Conservation (phyloP, 805 yeast species). For the Nakazawaea laoshanensis region DNA sequence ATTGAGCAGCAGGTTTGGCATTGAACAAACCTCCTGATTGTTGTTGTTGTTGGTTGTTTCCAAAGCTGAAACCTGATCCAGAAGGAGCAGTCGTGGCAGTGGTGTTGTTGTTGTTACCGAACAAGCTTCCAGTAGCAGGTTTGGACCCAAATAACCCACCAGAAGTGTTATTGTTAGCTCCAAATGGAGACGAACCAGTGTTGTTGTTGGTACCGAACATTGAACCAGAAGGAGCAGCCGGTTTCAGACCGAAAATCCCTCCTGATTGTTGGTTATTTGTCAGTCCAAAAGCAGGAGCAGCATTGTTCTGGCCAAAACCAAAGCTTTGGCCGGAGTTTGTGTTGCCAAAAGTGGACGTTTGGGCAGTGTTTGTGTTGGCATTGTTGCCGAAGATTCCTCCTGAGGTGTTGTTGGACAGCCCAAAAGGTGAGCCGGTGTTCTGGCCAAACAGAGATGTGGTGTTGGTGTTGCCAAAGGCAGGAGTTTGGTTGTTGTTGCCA, state of each 20-base stretch:
- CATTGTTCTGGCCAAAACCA: constrained; percentile 25
- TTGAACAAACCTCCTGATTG: constrained; percentile 14
- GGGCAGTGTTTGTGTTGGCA: constrained; percentile 6
- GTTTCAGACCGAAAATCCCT: constrained; percentile 19
- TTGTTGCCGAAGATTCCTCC: constrained; percentile 20
- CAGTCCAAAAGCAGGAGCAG: no score
- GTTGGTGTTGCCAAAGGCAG: constrained; percentile 18
- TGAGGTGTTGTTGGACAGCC: constrained; percentile 12
- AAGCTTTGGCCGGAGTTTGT: constrained; percentile 11
- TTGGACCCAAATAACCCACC: constrained; percentile 29
- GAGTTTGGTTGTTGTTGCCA: constrained; percentile 15
- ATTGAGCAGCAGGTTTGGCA: constrained; percentile 13
- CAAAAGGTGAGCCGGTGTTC: constrained; percentile 17
- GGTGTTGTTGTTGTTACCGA: constrained; percentile 19
- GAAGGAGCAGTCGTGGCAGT: constrained; percentile 14
- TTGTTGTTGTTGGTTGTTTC: constrained; percentile 15
- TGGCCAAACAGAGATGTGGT: constrained; percentile 18
- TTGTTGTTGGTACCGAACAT: constrained; percentile 18
- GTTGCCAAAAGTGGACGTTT: no score
- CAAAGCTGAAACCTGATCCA: constrained; percentile 15
- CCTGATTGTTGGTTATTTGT: constrained; percentile 14
- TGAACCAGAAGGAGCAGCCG: constrained; percentile 11
- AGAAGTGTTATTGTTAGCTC: constrained; percentile 11
- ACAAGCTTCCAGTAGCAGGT: constrained; percentile 13
- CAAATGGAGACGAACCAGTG: constrained; percentile 17